These are phyloP conservation scores for Herpotrichia juniperi DNA, from an alignment of 2,329 filamentous ascomycete genomes.

Conservation along the genomic window DNA sequence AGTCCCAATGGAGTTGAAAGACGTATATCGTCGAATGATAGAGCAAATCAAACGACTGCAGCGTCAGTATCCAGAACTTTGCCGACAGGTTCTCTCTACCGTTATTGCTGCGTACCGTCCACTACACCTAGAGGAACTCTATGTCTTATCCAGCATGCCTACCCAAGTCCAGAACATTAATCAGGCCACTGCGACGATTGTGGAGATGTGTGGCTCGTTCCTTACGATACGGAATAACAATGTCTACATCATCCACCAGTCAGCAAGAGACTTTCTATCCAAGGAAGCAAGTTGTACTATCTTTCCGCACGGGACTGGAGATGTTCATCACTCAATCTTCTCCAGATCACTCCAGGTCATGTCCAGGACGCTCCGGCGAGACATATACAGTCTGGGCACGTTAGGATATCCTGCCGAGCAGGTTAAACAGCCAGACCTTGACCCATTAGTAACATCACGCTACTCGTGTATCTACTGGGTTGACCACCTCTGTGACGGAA, in stretches of 20 bases:
- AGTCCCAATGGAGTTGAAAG: conserved; percentile 47
- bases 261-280: conserved; percentile 50
- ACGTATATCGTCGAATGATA: conserved; percentile 38
- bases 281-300: conserved; percentile 23
- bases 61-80: too few relatives aligned
- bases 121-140: background rate
- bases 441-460: conserved; percentile 27
- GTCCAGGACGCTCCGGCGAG: conserved; percentile 20
- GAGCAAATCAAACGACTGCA: conserved; percentile 27
- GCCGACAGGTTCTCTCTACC: conserved; percentile 30
- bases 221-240: background rate
- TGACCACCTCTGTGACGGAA: conserved; percentile 34
- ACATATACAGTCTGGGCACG: conserved; percentile 26
- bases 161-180: background rate
- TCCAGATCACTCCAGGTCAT: conserved; percentile 35
- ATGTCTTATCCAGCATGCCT: background rate
- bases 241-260: conserved; percentile 46
- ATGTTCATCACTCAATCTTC: background rate
- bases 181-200: background rate
- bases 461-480: conserved; percentile 41
- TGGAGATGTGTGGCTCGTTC: background rate
- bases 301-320: conserved; percentile 36
- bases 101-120: background rate
- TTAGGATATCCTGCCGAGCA: too few relatives aligned
- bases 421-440: conserved; percentile 23